phyloP scores from a whole-genome alignment of 2,329 filamentous ascomycete genomes.

The Chalaropsis thielavioides region DNA sequence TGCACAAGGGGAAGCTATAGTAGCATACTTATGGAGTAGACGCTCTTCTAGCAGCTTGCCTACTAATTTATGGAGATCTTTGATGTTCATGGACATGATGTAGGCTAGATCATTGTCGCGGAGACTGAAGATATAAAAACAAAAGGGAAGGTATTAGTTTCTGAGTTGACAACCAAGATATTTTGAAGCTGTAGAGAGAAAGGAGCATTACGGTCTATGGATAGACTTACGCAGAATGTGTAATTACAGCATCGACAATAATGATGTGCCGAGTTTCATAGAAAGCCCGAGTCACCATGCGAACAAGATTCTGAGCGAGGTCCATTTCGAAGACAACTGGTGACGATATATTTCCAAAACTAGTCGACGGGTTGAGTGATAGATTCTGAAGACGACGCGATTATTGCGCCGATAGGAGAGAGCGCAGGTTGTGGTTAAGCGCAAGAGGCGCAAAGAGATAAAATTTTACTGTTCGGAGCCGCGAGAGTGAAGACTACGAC shows the following conservation, averaged over 20 bases:
- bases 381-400: neutral
- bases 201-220: neutral
- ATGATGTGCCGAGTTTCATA: constrained; percentile 75
- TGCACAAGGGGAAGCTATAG: constrained; percentile 39
- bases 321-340: constrained; percentile 28
- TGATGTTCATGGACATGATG: constrained; percentile 76
- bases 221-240: constrained; percentile 52
- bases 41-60: constrained; percentile 75
- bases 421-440: neutral
- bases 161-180: no score
- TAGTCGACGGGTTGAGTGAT: neutral
- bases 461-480: neutral
- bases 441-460: constrained; percentile 3
- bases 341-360: neutral
- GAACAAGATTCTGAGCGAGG: constrained; percentile 60
- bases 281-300: constrained; percentile 74
- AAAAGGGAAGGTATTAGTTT: constrained; percentile 41
- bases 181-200: no score
- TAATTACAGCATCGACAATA: constrained; percentile 71
- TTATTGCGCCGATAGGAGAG: neutral
- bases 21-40: constrained; percentile 36
- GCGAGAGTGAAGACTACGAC: neutral
- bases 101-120: constrained; percentile 79
- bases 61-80: constrained; percentile 81
- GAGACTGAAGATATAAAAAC: constrained; percentile 60